phyloP scores from a whole-genome alignment of 208 protist species.

The Spongospora subterranea region DNA sequence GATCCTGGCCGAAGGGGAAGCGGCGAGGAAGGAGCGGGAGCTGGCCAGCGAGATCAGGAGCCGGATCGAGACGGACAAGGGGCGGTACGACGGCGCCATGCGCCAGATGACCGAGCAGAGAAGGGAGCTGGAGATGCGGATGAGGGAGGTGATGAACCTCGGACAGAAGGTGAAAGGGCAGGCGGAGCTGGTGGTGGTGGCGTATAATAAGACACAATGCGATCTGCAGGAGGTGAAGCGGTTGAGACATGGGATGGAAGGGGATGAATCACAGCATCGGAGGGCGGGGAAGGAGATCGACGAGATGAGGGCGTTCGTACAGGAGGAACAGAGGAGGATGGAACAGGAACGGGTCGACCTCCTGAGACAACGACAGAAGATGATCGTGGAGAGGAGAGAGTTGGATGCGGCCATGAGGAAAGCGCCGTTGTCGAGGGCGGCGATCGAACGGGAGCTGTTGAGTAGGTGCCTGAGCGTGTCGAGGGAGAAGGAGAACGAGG shows the following conservation, averaged over 20 bases:
- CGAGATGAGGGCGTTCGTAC: neutral
- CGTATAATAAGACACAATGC: neutral
- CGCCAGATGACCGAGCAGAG: neutral
- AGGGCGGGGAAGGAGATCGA: neutral
- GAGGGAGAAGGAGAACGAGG: neutral
- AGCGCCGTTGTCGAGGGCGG: neutral
- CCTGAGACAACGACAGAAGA: neutral
- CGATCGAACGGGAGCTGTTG: neutral
- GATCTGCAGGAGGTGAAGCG: neutral
- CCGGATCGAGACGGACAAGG: neutral
- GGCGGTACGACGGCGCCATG: neutral
- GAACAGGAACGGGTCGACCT: neutral
- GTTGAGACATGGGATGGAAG: neutral
- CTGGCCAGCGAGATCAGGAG: neutral
- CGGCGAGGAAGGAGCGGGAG: neutral
- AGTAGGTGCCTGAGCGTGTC: neutral
- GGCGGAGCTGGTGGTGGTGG: neutral
- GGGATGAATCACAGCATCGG: neutral
- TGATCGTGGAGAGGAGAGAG: conserved; percentile 5
- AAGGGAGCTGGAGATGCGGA: conserved; percentile 2
- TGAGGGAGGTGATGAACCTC: neutral
- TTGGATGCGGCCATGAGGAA: neutral
- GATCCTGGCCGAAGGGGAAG: conserved; percentile 13
- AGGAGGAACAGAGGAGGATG: neutral
- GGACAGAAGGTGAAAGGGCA: neutral